phyloP scores from a whole-genome alignment of 768 basidiomycete genomes.

The Kwoniella pini region DNA sequence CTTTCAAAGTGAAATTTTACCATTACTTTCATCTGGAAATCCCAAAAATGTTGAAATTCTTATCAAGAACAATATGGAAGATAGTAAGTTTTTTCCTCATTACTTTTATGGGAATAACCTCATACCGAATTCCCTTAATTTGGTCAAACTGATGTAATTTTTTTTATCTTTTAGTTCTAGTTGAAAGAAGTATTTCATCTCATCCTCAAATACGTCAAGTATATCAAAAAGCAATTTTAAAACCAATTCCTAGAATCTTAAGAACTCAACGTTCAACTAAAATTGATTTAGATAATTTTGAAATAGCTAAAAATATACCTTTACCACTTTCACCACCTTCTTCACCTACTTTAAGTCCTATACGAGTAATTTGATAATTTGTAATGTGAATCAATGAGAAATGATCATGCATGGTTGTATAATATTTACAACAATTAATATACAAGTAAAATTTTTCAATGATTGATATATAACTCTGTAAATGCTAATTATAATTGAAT shows the following conservation, averaged over 20 bases:
- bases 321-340: constrained; percentile 39
- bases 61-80: constrained; percentile 23
- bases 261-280: neutral
- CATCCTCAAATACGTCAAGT: constrained; percentile 32
- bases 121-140: no score
- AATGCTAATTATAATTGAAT: no score
- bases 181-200: constrained; percentile 30
- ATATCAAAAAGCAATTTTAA: constrained; percentile 22
- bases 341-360: constrained; percentile 4
- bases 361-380: no score
- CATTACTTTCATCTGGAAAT: constrained; percentile 10
- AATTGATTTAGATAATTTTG: neutral
- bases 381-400: neutral
- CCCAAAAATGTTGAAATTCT: constrained; percentile 9
- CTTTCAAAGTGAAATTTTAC: constrained; percentile 23
- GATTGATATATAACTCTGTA: no score
- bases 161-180: constrained; percentile 25
- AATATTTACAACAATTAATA: neutral
- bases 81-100: constrained; percentile 14
- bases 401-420: neutral
- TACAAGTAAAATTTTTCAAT: no score
- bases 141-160: neutral
- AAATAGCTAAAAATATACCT: constrained; percentile 30
- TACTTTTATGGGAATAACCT: no score
- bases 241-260: neutral